Percentiles rank a stretch among this genome's conserved stretches.
phyloP scores from a whole-genome alignment of 257 asterid species.

The Solanum gracilifrons region DNA sequence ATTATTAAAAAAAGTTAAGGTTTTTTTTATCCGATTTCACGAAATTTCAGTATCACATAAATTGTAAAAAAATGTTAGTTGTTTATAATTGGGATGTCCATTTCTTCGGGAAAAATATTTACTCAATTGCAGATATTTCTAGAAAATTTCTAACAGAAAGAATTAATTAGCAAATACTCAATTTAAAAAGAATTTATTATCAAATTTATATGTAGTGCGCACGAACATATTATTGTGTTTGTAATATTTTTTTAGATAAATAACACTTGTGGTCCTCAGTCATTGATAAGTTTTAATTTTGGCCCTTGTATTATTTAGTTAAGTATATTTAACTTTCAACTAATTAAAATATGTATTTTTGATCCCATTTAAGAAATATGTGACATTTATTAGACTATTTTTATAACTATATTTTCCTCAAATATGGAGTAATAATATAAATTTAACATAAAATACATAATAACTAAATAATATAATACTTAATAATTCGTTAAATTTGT shows the following conservation, averaged over 20 bases:
- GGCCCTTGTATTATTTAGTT: neutral
- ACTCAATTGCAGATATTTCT: neutral
- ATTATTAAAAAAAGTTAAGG: no score
- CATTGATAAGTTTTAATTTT: neutral
- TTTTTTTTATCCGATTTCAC: no score
- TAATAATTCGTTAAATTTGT: neutral
- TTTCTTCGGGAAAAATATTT: neutral
- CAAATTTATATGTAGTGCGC: neutral
- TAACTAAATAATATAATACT: fast-evolving
- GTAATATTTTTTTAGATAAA: neutral
- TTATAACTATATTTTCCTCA: neutral
- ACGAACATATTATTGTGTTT: neutral
- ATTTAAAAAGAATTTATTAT: neutral
- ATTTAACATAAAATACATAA: neutral
- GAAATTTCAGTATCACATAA: no score
- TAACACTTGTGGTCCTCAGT: neutral
- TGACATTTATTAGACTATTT: neutral
- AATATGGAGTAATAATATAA: neutral
- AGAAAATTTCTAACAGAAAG: neutral
- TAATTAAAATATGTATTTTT: neutral
- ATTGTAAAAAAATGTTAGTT: no score
- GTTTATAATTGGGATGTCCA: no score
- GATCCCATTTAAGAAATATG: neutral
- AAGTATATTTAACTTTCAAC: neutral
- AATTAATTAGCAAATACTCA: neutral